Evolutionary conservation across 23 red algal genomes (phyloP).

Genomic region (Gracilaria domingensis): DNA sequence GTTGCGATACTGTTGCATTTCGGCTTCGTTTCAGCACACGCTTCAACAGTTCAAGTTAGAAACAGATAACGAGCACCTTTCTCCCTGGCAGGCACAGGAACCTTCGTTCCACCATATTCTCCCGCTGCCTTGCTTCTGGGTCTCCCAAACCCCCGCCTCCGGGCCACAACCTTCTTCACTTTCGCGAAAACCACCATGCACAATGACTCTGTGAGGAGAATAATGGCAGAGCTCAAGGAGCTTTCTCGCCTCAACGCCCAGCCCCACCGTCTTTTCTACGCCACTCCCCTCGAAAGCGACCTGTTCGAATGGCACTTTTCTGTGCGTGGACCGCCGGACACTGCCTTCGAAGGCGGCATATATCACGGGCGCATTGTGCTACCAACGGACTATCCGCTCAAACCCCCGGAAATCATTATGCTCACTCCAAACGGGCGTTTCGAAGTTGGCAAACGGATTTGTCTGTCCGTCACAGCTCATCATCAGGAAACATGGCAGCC

Average conservation of each 20-base stretch:
- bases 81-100: background rate
- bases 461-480: constrained; percentile 89
- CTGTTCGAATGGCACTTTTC: constrained; percentile 99
- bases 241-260: constrained; percentile 67
- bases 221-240: constrained; percentile 90
- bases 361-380: constrained; percentile 97
- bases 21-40: background rate
- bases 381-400: constrained; percentile 96
- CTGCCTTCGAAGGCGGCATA: constrained; percentile 87
- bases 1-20: background rate
- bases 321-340: constrained; percentile 86
- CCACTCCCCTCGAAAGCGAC: constrained; percentile 88
- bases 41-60: no score
- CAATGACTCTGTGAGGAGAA: constrained; percentile 77
- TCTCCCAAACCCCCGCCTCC: background rate
- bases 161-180: background rate
- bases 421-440: constrained; percentile 99
- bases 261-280: constrained; percentile 71
- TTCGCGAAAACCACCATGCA: constrained; percentile 8
- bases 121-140: background rate
- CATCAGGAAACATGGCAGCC: constrained; percentile 99
- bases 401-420: constrained; percentile 98
- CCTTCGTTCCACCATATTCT: background rate
- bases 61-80: background rate
- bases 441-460: constrained; percentile 95